Evolutionary conservation across 257 asterid species (phyloP), one percentile per base, ranked within the genome.

Genomic region (Jasminum sambac): DNA sequence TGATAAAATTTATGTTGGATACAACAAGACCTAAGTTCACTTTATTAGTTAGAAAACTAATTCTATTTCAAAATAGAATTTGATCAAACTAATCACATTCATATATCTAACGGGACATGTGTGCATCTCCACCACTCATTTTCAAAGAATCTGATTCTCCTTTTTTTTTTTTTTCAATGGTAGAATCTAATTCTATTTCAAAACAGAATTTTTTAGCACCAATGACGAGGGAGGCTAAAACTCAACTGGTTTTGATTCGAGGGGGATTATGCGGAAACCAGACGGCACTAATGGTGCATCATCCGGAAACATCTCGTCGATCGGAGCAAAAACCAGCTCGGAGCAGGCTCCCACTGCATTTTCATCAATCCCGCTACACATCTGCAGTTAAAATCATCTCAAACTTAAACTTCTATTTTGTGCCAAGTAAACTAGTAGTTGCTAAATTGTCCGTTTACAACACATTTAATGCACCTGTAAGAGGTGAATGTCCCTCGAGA

Each of bases 301-400:
- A 17, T 95, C 99, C 0, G 98, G 98, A 72, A 92, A 95, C 96
- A 90, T 91, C 74, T 95, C 99, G 67, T 95, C 98, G 2, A 92
- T 92, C 60, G 98, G 96, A 66, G 99, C 99, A 79, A 95, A 95
- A 72, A 95, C 83, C 1, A 95, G 97, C 83, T 95, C 98, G 0
- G 98, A 90, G 83, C 97, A 92, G 65, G 98, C 93, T 38, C 98
- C 98, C 0, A 87, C 81, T 0, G 97, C 93, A 74, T 87, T 82
- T 82, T 95, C 99, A 57, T 95, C 98, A 61, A 89, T 80, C 62
- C 99, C 99, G 12, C 88, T 87, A 77, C 99, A 91, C 95, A 95
- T 82, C 99, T 95, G 89, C 57, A 42, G 25, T n/a, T 52, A 78
- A 24, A 23, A 79, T 21, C 46, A 75, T 42, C 42, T 52, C 39